Conservation (phyloP, 2,329 filamentous ascomycete genomes). For the Fusarium dimerum region DNA sequence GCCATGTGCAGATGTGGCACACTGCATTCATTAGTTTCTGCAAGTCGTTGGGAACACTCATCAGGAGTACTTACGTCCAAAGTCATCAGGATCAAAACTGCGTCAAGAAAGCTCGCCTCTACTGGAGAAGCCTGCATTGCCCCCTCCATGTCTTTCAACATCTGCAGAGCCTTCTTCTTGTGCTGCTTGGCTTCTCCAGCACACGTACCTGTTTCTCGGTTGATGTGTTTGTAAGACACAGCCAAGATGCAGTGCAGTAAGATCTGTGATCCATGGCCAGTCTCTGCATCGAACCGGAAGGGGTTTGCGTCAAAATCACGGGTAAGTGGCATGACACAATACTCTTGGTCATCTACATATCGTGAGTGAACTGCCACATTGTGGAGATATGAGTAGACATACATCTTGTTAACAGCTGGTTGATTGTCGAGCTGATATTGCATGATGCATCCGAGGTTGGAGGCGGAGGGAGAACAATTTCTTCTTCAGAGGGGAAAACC, state of each 20-base stretch:
- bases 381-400: background rate
- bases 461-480: background rate
- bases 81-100: constrained; percentile 34
- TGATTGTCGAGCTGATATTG: constrained; percentile 3
- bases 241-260: constrained; percentile 35
- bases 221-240: constrained; percentile 31
- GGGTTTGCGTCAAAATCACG: constrained; percentile 35
- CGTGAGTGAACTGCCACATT: background rate
- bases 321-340: constrained; percentile 36
- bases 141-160: constrained; percentile 19
- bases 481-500: background rate
- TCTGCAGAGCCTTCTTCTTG: constrained; percentile 25
- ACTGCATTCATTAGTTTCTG: constrained; percentile 18
- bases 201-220: constrained; percentile 27
- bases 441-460: constrained; percentile 1
- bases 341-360: constrained; percentile 34
- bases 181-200: constrained; percentile 22
- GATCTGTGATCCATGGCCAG: constrained; percentile 26
- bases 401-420: constrained; percentile 8
- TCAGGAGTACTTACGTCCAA: constrained; percentile 27
- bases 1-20: constrained; percentile 34
- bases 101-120: constrained; percentile 27
- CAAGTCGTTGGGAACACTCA: rapidly evolving
- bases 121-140: background rate
- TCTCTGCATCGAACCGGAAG: constrained; percentile 30